Conservation (phyloP, 768 basidiomycete genomes). For the Hericium erinaceus region DNA sequence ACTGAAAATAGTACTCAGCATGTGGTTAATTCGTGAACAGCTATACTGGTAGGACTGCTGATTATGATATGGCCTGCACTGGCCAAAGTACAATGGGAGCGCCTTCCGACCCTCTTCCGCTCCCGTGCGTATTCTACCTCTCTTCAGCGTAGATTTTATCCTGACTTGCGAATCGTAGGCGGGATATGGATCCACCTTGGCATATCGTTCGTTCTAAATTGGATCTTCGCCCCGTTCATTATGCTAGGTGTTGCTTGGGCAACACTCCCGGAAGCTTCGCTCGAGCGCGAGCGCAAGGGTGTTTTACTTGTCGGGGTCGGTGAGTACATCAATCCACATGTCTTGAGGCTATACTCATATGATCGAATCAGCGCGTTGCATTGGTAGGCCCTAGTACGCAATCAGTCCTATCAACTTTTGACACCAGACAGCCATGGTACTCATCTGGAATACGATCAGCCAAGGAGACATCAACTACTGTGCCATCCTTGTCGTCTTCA, state of each 20-base stretch:
- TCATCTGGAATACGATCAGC: conserved; percentile 76
- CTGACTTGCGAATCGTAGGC: background rate
- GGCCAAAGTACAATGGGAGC: conserved; percentile 71
- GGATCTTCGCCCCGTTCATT: conserved; percentile 71
- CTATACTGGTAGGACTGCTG: conserved; percentile 72
- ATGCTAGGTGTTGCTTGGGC: conserved; percentile 88
- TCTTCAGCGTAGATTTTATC: background rate
- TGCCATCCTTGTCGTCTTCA: conserved; percentile 72
- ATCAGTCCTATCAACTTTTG: conserved; percentile 3
- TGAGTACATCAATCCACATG: conserved; percentile 35
- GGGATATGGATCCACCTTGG: conserved; percentile 57
- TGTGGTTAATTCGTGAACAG: conserved; percentile 26
- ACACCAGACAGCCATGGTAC: conserved; percentile 49
- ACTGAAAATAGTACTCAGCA: background rate
- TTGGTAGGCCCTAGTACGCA: background rate
- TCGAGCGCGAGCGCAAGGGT: conserved; percentile 65
- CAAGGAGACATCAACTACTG: conserved; percentile 63
- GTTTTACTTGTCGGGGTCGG: conserved; percentile 79
- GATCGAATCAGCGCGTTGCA: background rate
- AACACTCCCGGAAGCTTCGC: conserved; percentile 68
- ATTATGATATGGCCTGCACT: conserved; percentile 87
- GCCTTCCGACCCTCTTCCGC: conserved; percentile 46
- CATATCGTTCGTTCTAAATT: conserved; percentile 65
- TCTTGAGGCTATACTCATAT: background rate
- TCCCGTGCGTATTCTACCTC: conserved; percentile 17